Evolutionary conservation across 2,329 filamentous ascomycete species (phyloP).

Genomic region (Ophiostoma novo-ulmi): DNA sequence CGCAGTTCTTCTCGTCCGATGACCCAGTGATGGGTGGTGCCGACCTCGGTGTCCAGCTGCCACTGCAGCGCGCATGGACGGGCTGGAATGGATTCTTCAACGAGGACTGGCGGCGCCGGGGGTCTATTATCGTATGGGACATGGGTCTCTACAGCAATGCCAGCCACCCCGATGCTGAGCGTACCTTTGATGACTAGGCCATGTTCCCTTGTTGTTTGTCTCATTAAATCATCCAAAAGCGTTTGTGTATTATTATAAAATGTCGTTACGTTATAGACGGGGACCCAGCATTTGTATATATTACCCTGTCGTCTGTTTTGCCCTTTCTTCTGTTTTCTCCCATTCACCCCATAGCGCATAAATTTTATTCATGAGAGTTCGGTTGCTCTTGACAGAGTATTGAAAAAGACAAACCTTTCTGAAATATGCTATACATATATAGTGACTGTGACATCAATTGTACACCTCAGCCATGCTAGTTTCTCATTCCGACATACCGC

Average conservation of each 20-base stretch:
- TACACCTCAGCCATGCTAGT: background rate
- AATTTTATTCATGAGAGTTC: background rate
- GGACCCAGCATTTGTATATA: background rate
- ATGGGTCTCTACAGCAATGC: conserved; percentile 36
- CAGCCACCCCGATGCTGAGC: conserved; percentile 25
- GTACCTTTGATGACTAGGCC: conserved; percentile 15
- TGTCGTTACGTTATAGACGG: background rate
- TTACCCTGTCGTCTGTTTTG: background rate
- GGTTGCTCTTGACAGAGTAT: background rate
- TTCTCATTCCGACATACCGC: background rate
- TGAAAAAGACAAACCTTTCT: background rate
- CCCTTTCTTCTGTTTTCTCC: background rate
- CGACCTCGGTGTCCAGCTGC: conserved; percentile 38
- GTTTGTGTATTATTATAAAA: background rate
- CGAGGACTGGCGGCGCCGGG: conserved; percentile 54
- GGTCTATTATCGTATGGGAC: conserved; percentile 57
- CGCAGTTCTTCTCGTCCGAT: conserved; percentile 40
- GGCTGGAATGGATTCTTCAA: conserved; percentile 58
- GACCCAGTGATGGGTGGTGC: conserved; percentile 31
- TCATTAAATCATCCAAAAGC: background rate
- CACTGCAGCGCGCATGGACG: conserved; percentile 47
- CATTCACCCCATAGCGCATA: background rate
- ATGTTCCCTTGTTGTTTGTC: background rate
- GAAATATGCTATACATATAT: background rate
- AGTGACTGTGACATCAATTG: background rate